Base-by-base conservation (phyloP, 2,329 filamentous ascomycete species). In the Penicillium corylophilum region DNA sequence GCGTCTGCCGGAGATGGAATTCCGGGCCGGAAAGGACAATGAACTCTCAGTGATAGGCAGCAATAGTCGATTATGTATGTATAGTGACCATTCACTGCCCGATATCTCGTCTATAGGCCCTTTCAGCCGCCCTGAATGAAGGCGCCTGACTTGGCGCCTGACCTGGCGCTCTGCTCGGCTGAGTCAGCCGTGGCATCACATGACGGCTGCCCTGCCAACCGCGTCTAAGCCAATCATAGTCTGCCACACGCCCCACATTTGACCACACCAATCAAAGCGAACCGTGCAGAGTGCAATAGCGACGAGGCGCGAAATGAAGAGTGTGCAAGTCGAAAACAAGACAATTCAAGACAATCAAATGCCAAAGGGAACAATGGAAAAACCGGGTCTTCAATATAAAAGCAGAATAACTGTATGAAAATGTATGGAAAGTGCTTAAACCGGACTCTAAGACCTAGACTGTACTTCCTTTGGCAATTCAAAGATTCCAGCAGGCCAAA, bases 131-230 rank as follows among this genome's bases (percentile, higher is more conserved):
- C 2, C 16, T 13, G 35, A 38, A 5, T 22, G 35, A 20, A 22
- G 35, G 16, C 35, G 10, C 18, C 35, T 38, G 18, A 5, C 8
- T 9, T 10, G 33, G 18, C 35, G 18, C 35, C 35, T 38, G 18
- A 5, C 8, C 4, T 10, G 33, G 18, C 35, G 18, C 35, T 18
- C 35, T 20, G 18, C 10, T 5, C n/a, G 10, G 46, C 48, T 60
- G 52, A 60, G 51, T 60, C 56, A 59, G n/a, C 45, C 35, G 44
- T 36, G 18, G 4, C 40, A 38, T 42, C 56, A 62, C 45, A 50
- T 59, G 57, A 58, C 35, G 35, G 60, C 61, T 61, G 59, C 31
- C 60, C 57, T 54, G 60, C 59, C 59, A 63, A 61, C 60, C 39
- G 7, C 1, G 0, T 3, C 7, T 6, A 6, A 16, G 9, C 60